phyloP scores from a whole-genome alignment of 305 asterid species.

The Rubia tinctorum region DNA sequence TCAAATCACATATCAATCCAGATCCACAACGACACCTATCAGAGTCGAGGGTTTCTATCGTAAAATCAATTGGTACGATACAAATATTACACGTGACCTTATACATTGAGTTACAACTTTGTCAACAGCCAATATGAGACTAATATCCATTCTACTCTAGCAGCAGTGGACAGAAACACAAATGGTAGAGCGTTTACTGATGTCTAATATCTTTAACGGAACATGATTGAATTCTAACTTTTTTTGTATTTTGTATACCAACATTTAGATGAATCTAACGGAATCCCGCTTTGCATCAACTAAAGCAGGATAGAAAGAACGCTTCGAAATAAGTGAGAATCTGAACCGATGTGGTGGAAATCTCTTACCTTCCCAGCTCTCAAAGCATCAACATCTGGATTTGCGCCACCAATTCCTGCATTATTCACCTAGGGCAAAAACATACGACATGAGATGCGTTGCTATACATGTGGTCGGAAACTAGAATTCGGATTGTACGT shows the following conservation, averaged over 20 bases:
- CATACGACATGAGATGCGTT: not conserved
- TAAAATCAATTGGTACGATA: too few relatives aligned
- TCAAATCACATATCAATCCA: not conserved
- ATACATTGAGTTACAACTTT: too few relatives aligned
- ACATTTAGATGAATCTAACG: not conserved
- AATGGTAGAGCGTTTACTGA: too few relatives aligned
- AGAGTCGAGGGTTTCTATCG: too few relatives aligned
- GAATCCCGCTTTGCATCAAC: not conserved
- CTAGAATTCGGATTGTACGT: constrained; percentile 9
- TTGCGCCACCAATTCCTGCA: constrained; percentile 25
- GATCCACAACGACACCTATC: not conserved
- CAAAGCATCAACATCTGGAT: constrained; percentile 12
- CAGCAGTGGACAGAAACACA: too few relatives aligned
- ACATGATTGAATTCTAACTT: too few relatives aligned
- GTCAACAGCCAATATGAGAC: too few relatives aligned
- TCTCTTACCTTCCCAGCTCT: constrained; percentile 5
- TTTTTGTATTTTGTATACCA: too few relatives aligned
- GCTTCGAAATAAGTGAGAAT: not conserved
- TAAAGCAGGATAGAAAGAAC: not conserved
- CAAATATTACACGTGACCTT: too few relatives aligned
- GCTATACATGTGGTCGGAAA: not conserved
- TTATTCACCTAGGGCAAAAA: constrained; percentile 19
- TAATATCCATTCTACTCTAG: too few relatives aligned
- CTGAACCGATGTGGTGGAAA: not conserved
- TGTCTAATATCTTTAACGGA: too few relatives aligned